Base-by-base conservation (phyloP, 306 rosid genomes). In the Vachellia pachyceras region DNA sequence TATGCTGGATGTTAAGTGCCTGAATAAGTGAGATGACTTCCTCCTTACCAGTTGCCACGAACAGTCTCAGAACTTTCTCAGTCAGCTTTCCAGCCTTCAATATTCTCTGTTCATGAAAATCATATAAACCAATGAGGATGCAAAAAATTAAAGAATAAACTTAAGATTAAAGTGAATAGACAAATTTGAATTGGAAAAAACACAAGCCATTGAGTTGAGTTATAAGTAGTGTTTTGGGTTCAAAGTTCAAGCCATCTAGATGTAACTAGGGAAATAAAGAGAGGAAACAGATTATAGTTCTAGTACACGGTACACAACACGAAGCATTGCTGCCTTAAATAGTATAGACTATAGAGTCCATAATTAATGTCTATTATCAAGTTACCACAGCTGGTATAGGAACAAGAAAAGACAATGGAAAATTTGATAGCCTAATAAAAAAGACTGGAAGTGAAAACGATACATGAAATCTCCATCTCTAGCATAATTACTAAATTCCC, bases 21-120 rank as follows among this genome's bases (percentile, higher is more conserved):
- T 80, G 85, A 71, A 96, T 90, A 66, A 92, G 79, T 55, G 98
- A 88, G 80, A 92, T 90, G 29, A 96, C 90, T 89, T 96, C 98
- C 45, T 92, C 98, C 83, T 90, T 96, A 80, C 97, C 98, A 11
- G 94, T 88, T 40, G 94, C 94, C 57, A 92, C 44, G 42, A 92
- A 93, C 81, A 93, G 86, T 84, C 87, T 93, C 87, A 96, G 85
- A 82, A 96, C 90, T 81, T 90, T 93, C 88, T 93, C 97, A 70
- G 87, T 96, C 79, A 96, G 87, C 83, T 93, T 96, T 57, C 99
- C 98, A 60, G 99, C 98, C 44, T 57, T 85, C 90, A 93, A 71
- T 18, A 97, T 90, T 92, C 87, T 92, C 99, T 96, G 92, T 69
- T 55, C 84, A 84, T 40, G 70, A 80, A 64, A 83, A 68, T 45